Conservation (phyloP, 495 filamentous ascomycete genomes). For the Friedmanniomyces simplex region DNA sequence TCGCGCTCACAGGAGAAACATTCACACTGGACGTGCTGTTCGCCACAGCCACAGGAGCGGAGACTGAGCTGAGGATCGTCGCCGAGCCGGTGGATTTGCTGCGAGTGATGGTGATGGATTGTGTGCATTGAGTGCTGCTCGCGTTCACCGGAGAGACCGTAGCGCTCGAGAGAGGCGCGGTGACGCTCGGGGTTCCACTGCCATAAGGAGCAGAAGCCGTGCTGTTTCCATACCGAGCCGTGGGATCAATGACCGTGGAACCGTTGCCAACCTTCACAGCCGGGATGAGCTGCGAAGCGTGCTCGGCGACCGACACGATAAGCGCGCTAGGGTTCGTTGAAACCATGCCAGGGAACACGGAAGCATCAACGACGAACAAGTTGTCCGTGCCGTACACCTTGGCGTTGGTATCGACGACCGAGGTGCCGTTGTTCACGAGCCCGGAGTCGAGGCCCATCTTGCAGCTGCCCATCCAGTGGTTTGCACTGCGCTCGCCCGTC, state of each 20-base stretch:
- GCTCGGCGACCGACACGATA: conserved; percentile 50
- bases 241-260: neutral
- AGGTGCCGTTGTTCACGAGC: conserved; percentile 44
- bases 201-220: neutral
- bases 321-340: conserved; percentile 51
- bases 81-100: too few species aligned
- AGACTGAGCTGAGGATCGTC: neutral
- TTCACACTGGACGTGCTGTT: neutral
- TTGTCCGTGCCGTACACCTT: conserved; percentile 65
- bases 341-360: conserved; percentile 52
- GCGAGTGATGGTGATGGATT: too few species aligned
- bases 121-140: too few species aligned
- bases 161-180: neutral
- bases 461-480: conserved; percentile 58
- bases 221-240: conserved; percentile 1
- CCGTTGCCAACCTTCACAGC: conserved; percentile 14
- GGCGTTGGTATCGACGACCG: conserved; percentile 60
- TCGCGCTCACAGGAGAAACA: neutral
- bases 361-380: conserved; percentile 53
- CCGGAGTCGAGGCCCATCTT: conserved; percentile 63
- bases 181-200: neutral
- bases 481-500: conserved; percentile 41
- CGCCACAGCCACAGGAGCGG: neutral
- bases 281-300: conserved; percentile 45
- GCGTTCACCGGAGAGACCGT: neutral